Base-by-base conservation (phyloP, 345 rosid genomes). In the Schrenkiella parvula region DNA sequence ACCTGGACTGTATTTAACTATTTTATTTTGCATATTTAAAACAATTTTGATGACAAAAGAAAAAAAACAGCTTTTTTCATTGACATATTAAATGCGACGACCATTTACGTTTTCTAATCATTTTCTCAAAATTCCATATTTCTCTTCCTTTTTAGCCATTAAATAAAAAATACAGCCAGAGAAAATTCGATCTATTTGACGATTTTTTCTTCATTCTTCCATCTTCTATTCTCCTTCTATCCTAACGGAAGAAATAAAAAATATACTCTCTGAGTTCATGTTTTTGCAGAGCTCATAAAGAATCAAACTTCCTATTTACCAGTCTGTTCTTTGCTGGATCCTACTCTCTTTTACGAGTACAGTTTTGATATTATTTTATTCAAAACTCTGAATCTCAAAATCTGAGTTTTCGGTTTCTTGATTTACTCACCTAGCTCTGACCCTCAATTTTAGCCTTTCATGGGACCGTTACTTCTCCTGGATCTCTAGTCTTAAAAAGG, bases 391-490 rank as follows among this genome's bases (percentile, higher is more conserved):
- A 44, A n/a, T 55, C 17, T 57, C 35, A 67, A 60, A 60, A 68
- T 68, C 69, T 75, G 68, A 42, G 46, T 28, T 67, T 68, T 67
- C 64, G 0, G 68, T 68, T 69, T 68, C 43, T 25, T 75, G 64
- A 75, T 60, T 74, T 60, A 25, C 34, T 72, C 77, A 42, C 54
- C 26, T 31, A 62, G 38, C 55, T 66, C 47, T 63, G 34, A 52
- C 52, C 52, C 2, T 48, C 31, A 54, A 29, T 38, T 70, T 38
- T 4, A 64, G 35, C 31, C 22, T 59, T 54, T 42, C 56, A 75
- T 74, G 73, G 57, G 42, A 76, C 65, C 55, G 75, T 76, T 76
- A 69, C 79, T 63, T 76, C 66, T 75, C 48, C 50, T 75, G 41
- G 3, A 35, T 44, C 9, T 54, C 44, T 69, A 17, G 6, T 62